phyloP scores from a whole-genome alignment of 2,329 filamentous ascomycete species.

The Mariannaea elegans region DNA sequence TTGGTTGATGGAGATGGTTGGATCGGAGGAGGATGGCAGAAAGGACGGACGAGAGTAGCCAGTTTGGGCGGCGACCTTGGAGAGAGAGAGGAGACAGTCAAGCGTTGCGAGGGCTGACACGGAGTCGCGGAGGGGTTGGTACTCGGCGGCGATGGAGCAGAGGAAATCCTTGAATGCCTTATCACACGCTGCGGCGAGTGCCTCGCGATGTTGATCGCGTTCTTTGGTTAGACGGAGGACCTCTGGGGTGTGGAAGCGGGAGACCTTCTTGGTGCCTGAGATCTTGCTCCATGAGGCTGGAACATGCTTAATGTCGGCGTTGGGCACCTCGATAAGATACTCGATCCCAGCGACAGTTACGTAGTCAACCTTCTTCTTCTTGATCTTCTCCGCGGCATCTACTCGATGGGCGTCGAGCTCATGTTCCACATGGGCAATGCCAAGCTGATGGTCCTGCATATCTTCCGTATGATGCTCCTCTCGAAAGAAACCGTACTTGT shows the following conservation, averaged over 20 bases:
- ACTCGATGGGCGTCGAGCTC: conserved; percentile 82
- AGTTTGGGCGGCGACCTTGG: conserved; percentile 83
- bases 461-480: conserved; percentile 88
- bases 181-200: conserved; percentile 90
- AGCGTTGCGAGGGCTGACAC: conserved; percentile 86
- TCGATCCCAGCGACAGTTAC: conserved; percentile 90
- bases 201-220: conserved; percentile 94
- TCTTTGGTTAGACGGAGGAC: conserved; percentile 84
- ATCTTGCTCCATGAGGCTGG: conserved; percentile 96
- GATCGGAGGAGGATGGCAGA: conserved; percentile 67
- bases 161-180: conserved; percentile 79
- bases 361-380: conserved; percentile 77
- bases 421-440: conserved; percentile 91
- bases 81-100: conserved; percentile 89
- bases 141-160: conserved; percentile 78
- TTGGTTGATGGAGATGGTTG: conserved; percentile 67
- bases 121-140: conserved; percentile 88
- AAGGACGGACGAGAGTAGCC: conserved; percentile 85
- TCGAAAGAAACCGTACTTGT: conserved; percentile 94
- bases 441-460: conserved; percentile 87
- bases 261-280: conserved; percentile 90
- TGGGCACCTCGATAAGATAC: conserved; percentile 92
- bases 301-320: conserved; percentile 82
- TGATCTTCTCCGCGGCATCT: conserved; percentile 76
- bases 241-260: conserved; percentile 93